Evolutionary conservation across 805 yeast genomes (phyloP).

Genomic region (Komagataella phaffii): DNA sequence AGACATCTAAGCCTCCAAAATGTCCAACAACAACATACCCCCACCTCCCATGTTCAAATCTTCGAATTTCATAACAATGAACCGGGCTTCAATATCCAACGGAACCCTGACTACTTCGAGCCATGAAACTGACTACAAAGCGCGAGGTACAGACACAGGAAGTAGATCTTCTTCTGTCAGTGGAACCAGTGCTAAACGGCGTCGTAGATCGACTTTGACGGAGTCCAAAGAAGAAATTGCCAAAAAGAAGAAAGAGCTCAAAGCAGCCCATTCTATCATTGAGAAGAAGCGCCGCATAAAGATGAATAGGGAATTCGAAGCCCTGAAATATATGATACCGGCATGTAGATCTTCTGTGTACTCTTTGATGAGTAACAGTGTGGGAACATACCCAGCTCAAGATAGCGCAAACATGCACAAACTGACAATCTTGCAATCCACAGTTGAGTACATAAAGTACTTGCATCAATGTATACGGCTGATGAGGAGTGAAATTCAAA

Average conservation of each 20-base stretch:
- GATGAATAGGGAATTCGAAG: slow-evolving; percentile 75
- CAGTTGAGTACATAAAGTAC: slow-evolving; percentile 68
- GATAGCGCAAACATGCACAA: slow-evolving; percentile 40
- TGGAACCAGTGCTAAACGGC: background rate
- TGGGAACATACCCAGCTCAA: slow-evolving; percentile 1
- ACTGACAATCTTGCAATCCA: slow-evolving; percentile 66
- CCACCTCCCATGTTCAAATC: background rate
- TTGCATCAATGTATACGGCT: slow-evolving; percentile 45
- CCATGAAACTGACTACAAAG: background rate
- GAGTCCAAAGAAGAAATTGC: slow-evolving; percentile 19
- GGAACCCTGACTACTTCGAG: background rate
- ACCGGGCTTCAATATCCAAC: background rate
- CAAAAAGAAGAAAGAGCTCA: slow-evolving; percentile 31
- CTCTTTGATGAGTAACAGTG: background rate
- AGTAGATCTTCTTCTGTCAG: background rate
- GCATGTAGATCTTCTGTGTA: slow-evolving; percentile 47
- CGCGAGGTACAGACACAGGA: background rate
- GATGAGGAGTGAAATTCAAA: slow-evolving; percentile 22
- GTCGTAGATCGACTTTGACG: slow-evolving; percentile 12
- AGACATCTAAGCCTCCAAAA: background rate
- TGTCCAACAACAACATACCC: background rate
- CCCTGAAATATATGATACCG: slow-evolving; percentile 63
- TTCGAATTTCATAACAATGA: background rate
- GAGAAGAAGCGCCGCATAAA: slow-evolving; percentile 69
- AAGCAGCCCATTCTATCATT: slow-evolving; percentile 59